phyloP scores from a whole-genome alignment of 1,284 basidiomycete species.

The Ceratobasidium papillatum region DNA sequence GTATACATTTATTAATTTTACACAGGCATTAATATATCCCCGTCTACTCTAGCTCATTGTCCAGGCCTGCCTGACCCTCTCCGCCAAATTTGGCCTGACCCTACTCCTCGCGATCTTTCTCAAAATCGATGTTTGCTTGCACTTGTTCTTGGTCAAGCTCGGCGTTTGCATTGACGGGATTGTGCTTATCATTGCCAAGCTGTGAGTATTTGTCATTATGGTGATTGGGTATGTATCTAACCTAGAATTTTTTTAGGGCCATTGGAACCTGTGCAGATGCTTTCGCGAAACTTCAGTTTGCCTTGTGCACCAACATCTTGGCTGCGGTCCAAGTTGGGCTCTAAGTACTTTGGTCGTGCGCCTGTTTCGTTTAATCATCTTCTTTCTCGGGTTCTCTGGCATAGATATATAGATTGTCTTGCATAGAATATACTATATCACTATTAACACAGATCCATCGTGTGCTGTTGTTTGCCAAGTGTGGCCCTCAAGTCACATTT shows the following conservation, averaged over 20 bases:
- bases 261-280: neutral
- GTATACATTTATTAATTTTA: neutral
- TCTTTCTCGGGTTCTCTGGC: too few species aligned
- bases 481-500: too few species aligned
- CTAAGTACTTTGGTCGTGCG: neutral
- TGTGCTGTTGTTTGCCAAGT: too few species aligned
- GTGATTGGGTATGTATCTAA: neutral
- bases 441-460: too few species aligned
- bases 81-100: neutral
- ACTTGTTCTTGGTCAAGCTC: neutral
- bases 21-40: neutral
- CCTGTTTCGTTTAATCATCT: too few species aligned
- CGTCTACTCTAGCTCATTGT: neutral
- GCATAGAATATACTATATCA: too few species aligned
- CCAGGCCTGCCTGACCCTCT: neutral
- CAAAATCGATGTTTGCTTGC: neutral
- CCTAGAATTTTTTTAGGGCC: neutral
- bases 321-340: neutral
- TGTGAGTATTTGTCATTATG: neutral
- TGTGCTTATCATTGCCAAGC: neutral
- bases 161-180: conserved; percentile 4
- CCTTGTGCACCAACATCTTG: neutral
- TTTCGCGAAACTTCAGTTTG: neutral
- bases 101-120: neutral
- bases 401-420: too few species aligned